Evolutionary conservation across 1,139 yeast species (phyloP).

Genomic region (Taphrina flavorubra): DNA sequence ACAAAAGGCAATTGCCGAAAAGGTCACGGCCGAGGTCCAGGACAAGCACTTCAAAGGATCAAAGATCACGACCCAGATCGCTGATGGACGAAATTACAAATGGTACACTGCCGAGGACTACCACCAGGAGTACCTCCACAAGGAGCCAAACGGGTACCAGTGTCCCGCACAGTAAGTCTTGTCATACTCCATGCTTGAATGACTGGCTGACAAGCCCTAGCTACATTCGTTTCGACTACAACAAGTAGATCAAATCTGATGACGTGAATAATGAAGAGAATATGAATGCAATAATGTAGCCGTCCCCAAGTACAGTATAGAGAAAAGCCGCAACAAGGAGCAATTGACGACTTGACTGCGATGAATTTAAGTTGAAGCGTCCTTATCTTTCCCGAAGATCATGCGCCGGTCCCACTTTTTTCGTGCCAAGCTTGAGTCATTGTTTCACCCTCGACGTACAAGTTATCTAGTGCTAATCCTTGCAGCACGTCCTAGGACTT

Average conservation of each 20-base stretch:
- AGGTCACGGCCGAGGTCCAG: slow-evolving; percentile 56
- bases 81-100: slow-evolving; percentile 66
- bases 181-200: too few species aligned
- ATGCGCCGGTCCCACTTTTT: slow-evolving; percentile 20
- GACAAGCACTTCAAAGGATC: slow-evolving; percentile 63
- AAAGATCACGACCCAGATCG: slow-evolving; percentile 68
- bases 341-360: neutral
- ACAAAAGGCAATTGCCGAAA: slow-evolving; percentile 57
- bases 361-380: neutral
- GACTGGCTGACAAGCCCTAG: slow-evolving; percentile 19
- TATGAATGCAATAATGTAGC: too few species aligned
- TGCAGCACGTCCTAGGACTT: too few species aligned
- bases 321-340: too few species aligned
- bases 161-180: slow-evolving; percentile 38
- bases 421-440: slow-evolving; percentile 9
- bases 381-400: slow-evolving; percentile 13
- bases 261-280: too few species aligned
- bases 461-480: too few species aligned
- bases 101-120: slow-evolving; percentile 88
- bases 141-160: slow-evolving; percentile 70
- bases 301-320: too few species aligned
- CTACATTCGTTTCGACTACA: slow-evolving; percentile 51
- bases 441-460: neutral
- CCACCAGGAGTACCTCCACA: slow-evolving; percentile 79
- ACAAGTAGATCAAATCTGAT: neutral